Percentiles rank a stretch among this genome's conserved stretches.
These are phyloP conservation scores for Caryopteris hybrid DNA, from an alignment of 305 asterid species.

Conservation along the genomic window DNA sequence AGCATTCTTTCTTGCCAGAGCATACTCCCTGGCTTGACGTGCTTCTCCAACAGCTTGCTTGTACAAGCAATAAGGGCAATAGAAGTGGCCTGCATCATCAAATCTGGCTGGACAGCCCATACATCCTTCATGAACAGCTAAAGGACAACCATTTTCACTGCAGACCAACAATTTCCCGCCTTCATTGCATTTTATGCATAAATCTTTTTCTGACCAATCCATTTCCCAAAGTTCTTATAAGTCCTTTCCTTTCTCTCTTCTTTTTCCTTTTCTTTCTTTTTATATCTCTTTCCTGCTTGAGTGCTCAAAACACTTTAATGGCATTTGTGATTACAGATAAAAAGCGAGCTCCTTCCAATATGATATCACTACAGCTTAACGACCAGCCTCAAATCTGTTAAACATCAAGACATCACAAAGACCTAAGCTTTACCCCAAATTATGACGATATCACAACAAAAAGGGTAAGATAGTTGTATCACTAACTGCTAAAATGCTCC, in stretches of 20 bases:
- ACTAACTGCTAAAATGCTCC: neutral
- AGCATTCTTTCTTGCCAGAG: constrained; percentile 52
- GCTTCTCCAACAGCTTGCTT: constrained; percentile 44
- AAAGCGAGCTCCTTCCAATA: neutral
- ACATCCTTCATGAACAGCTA: constrained; percentile 60
- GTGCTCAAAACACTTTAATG: constrained; percentile 3
- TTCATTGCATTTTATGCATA: constrained; percentile 65
- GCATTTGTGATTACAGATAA: neutral
- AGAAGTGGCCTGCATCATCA: constrained; percentile 51
- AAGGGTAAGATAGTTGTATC: neutral
- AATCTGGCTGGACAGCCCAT: constrained; percentile 48
- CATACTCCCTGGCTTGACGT: constrained; percentile 48
- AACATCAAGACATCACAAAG: constrained; percentile 2
- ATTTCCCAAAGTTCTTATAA: constrained; percentile 23
- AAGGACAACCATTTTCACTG: constrained; percentile 53
- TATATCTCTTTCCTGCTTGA: neutral
- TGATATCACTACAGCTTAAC: constrained; percentile 9
- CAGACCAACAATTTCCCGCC: constrained; percentile 63
- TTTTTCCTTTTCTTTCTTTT: neutral
- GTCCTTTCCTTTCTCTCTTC: neutral
- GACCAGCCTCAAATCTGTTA: neutral
- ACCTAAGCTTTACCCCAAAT: neutral
- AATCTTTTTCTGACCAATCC: constrained; percentile 40
- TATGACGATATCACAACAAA: neutral
- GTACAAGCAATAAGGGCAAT: constrained; percentile 73